Conservation (phyloP, 176 grass and related monocot species). For the Phragmites australis region DNA sequence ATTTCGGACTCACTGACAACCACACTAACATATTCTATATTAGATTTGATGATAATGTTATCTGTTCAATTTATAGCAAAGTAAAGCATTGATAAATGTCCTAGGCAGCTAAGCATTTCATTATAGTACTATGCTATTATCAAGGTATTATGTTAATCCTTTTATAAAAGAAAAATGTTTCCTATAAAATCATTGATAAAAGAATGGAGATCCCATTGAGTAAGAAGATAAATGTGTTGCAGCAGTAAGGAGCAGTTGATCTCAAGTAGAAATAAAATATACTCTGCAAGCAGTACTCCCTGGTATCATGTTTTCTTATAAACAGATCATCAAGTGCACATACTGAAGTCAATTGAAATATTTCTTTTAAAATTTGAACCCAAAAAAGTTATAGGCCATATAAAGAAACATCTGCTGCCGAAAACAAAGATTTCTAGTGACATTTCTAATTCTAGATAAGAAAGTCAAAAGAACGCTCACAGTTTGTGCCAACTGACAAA, state of each 20-base stretch:
- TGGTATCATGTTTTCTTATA: neutral
- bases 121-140: neutral
- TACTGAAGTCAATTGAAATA: neutral
- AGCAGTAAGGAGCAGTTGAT: neutral
- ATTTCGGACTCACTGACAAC: neutral
- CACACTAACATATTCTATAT: neutral
- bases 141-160: neutral
- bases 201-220: neutral
- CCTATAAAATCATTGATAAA: neutral
- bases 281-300: neutral
- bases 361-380: too few relatives aligned
- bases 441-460: constrained; percentile 7
- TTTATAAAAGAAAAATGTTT: neutral
- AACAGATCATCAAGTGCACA: neutral
- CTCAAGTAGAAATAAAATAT: neutral
- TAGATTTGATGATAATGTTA: neutral
- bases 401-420: neutral
- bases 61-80: neutral
- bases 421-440: neutral
- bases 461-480: neutral
- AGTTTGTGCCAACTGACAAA: neutral
- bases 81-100: neutral
- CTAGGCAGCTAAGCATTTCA: neutral
- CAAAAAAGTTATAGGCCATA: neutral
- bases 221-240: neutral